A percentile compares a stretch with the other conserved stretches of the same genome.
Evolutionary conservation across 805 yeast species (phyloP).

Genomic region (Yarrowia phangngaensis): DNA sequence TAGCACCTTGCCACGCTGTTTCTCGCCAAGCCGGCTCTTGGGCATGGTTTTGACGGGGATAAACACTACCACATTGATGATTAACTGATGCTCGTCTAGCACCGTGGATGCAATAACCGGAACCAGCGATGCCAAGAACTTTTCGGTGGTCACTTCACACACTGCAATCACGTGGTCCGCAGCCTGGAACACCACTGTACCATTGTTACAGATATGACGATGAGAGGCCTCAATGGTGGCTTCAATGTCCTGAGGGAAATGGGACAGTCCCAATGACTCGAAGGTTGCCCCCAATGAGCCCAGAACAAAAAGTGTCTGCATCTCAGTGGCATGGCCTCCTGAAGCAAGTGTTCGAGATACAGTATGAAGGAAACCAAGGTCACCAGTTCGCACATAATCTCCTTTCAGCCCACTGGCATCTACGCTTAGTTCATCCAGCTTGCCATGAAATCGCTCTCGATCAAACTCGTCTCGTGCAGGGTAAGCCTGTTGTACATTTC

Average conservation of each 20-base stretch:
- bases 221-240: conserved; percentile 55
- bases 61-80: conserved; percentile 80
- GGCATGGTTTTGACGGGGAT: conserved; percentile 62
- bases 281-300: conserved; percentile 84
- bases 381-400: conserved; percentile 86
- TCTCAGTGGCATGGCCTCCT: conserved; percentile 44
- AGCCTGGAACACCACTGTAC: conserved; percentile 68
- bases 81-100: conserved; percentile 73
- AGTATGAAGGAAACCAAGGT: conserved; percentile 84
- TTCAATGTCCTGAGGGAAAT: conserved; percentile 84
- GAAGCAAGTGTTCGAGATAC: conserved; percentile 46
- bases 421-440: conserved; percentile 45
- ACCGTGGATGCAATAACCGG: conserved; percentile 79
- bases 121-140: conserved; percentile 64
- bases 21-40: conserved; percentile 65
- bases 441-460: conserved; percentile 57
- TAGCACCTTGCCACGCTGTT: conserved; percentile 70
- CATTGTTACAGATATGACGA: conserved; percentile 42
- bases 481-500: conserved; percentile 62
- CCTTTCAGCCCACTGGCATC: conserved; percentile 39
- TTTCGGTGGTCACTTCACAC: conserved; percentile 51
- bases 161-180: conserved; percentile 75
- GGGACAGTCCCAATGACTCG: conserved; percentile 86
- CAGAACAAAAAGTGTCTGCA: conserved; percentile 78
- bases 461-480: conserved; percentile 50